These are phyloP conservation scores for Curvularia verruculosa DNA, from an alignment of 2,329 filamentous ascomycete species.

Conservation along the genomic window DNA sequence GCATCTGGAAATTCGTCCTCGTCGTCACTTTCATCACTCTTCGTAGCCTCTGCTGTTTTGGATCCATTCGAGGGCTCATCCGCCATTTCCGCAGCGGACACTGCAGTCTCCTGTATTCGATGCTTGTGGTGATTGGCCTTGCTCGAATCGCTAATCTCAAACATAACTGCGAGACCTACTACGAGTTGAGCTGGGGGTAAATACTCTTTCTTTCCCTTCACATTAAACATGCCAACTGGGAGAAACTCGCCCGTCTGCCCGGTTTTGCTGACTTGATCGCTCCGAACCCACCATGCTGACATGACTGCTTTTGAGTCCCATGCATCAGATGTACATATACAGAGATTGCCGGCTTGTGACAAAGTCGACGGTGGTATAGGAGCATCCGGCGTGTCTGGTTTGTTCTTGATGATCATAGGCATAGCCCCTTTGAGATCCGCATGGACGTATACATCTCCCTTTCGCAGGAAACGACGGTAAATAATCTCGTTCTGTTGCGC, in stretches of 20 bases:
- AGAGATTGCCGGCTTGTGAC: slow-evolving; percentile 84
- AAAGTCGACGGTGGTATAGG: slow-evolving; percentile 91
- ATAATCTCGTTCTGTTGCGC: slow-evolving; percentile 87
- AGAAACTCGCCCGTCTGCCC: slow-evolving; percentile 81
- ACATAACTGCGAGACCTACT: slow-evolving; percentile 86
- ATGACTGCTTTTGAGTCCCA: slow-evolving; percentile 98
- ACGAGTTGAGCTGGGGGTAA: slow-evolving; percentile 85
- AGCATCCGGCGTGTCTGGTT: slow-evolving; percentile 74
- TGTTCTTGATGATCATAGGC: slow-evolving; percentile 90
- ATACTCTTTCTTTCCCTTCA: slow-evolving; percentile 88
- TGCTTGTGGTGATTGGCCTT: slow-evolving; percentile 81
- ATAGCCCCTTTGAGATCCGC: slow-evolving; percentile 86
- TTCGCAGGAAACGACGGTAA: slow-evolving; percentile 84
- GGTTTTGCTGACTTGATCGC: slow-evolving; percentile 88
- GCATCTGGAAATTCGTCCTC: slow-evolving; percentile 56
- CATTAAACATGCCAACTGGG: slow-evolving; percentile 75
- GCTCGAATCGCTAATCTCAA: slow-evolving; percentile 87
- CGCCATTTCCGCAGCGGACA: slow-evolving; percentile 29
- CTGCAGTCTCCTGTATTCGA: slow-evolving; percentile 57
- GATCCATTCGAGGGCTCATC: slow-evolving; percentile 23
- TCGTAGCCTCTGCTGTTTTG: slow-evolving; percentile 23
- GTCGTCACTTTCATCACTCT: slow-evolving; percentile 45
- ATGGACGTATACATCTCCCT: slow-evolving; percentile 90
- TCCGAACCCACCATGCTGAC: slow-evolving; percentile 94
- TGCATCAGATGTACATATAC: slow-evolving; percentile 83